Percentiles rank a stretch among this genome's conserved stretches.
Evolutionary conservation across 805 yeast genomes (phyloP).

Genomic region (Nakazawaea populi): DNA sequence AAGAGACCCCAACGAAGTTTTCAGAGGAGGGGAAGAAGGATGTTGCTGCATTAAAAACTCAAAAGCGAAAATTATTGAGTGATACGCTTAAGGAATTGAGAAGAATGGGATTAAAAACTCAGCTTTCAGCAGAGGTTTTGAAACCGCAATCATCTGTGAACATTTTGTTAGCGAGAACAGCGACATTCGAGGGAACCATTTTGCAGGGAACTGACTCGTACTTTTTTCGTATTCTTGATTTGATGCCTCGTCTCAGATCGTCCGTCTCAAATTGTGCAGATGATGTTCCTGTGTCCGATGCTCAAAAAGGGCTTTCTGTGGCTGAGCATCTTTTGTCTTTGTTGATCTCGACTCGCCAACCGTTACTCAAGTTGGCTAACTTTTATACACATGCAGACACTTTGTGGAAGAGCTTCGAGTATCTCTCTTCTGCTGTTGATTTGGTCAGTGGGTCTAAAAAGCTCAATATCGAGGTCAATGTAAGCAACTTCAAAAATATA

Average conservation of each 20-base stretch:
- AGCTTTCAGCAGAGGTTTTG: conserved; percentile 60
- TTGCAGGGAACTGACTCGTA: conserved; percentile 42
- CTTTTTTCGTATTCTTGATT: conserved; percentile 68
- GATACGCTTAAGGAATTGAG: conserved; percentile 70
- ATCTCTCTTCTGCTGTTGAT: background rate
- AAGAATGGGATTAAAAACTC: conserved; percentile 68
- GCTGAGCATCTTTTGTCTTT: conserved; percentile 64
- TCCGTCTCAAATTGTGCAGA: conserved; percentile 54
- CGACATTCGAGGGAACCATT: conserved; percentile 33
- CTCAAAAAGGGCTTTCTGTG: conserved; percentile 71
- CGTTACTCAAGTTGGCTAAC: conserved; percentile 30
- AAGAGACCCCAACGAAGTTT: conserved; percentile 70
- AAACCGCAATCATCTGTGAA: conserved; percentile 58
- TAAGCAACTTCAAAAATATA: background rate
- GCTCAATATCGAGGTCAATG: background rate
- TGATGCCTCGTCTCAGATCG: conserved; percentile 73
- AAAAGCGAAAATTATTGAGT: conserved; percentile 73
- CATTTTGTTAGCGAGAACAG: conserved; percentile 50
- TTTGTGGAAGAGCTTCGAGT: background rate
- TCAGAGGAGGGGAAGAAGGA: conserved; percentile 72
- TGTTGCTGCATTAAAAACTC: conserved; percentile 68
- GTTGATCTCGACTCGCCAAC: conserved; percentile 47
- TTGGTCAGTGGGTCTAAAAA: background rate
- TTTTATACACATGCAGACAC: conserved; percentile 5
- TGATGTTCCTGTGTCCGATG: conserved; percentile 71